Evolutionary conservation across 495 filamentous ascomycete genomes (phyloP).

Genomic region (Annulohypoxylon bovei): DNA sequence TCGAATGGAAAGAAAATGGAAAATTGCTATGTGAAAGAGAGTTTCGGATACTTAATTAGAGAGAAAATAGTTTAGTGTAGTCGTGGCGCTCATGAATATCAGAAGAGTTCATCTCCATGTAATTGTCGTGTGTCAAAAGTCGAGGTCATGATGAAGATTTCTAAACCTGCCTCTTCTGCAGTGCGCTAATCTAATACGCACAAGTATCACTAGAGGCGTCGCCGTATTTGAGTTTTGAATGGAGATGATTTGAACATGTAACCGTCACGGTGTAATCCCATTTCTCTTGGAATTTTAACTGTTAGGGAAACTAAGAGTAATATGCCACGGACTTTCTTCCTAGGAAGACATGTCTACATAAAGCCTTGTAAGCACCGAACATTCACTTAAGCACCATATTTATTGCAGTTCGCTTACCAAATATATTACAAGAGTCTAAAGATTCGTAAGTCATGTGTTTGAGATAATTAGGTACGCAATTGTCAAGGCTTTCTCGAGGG

Average conservation of each 20-base stretch:
- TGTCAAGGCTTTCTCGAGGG: neutral
- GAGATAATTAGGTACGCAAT: neutral
- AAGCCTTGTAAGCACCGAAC: neutral
- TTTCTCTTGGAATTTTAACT: neutral
- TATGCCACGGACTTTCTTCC: neutral
- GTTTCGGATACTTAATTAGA: neutral
- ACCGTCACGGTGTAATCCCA: neutral
- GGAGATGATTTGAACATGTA: neutral
- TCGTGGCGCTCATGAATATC: neutral
- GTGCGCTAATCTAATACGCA: neutral
- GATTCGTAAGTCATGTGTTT: conserved; percentile 1
- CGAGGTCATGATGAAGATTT: neutral
- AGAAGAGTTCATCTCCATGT: neutral
- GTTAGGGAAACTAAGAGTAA: neutral
- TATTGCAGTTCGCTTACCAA: neutral
- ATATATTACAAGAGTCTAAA: neutral
- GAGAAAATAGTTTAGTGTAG: neutral
- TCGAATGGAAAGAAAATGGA: neutral
- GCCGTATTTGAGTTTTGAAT: conserved; percentile 1
- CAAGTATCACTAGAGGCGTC: neutral
- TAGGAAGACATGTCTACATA: conserved; percentile 1
- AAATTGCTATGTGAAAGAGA: neutral
- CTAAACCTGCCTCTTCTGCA: neutral
- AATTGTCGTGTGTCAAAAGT: neutral
- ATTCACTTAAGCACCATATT: neutral